Evolutionary conservation across 345 rosid genomes (phyloP).

Genomic region (Salix udensis): DNA sequence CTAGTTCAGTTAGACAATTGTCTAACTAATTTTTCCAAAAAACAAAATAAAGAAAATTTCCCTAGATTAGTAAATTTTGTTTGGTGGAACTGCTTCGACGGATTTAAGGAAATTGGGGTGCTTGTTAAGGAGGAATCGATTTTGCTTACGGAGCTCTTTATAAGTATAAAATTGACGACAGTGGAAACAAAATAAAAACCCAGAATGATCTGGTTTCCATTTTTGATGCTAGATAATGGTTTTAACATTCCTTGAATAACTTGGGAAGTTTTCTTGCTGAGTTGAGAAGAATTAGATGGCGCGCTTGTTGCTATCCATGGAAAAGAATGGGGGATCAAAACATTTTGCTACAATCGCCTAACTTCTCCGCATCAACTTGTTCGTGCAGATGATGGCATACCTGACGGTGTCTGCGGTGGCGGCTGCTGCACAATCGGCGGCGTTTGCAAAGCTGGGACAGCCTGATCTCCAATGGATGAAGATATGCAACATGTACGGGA

Average conservation of each 20-base stretch:
- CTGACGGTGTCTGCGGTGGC: slow-evolving; percentile 68
- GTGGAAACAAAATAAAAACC: not conserved
- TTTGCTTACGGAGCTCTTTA: not conserved
- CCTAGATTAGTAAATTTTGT: not conserved
- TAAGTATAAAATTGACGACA: not conserved
- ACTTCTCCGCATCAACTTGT: not conserved
- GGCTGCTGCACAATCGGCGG: slow-evolving; percentile 64
- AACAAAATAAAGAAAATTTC: not conserved
- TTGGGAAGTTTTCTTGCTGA: no score
- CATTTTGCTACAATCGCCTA: no score
- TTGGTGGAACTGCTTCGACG: not conserved
- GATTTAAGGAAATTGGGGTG: not conserved
- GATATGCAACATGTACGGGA: slow-evolving; percentile 66
- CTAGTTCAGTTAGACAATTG: not conserved
- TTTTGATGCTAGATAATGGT: not conserved
- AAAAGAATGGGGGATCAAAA: not conserved
- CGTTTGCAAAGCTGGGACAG: slow-evolving; percentile 67
- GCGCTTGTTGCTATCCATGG: not conserved
- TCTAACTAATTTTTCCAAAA: not conserved
- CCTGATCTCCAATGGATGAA: slow-evolving; percentile 84
- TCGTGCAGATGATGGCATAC: slow-evolving; percentile 72
- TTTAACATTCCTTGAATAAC: no score
- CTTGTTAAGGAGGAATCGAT: no score
- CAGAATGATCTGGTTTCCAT: not conserved
- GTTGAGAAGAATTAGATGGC: not conserved